Evolutionary conservation across 2,329 filamentous ascomycete genomes (phyloP), one percentile per base, ranked within the genome.

Genomic region (Pyrenochaeta sp.): DNA sequence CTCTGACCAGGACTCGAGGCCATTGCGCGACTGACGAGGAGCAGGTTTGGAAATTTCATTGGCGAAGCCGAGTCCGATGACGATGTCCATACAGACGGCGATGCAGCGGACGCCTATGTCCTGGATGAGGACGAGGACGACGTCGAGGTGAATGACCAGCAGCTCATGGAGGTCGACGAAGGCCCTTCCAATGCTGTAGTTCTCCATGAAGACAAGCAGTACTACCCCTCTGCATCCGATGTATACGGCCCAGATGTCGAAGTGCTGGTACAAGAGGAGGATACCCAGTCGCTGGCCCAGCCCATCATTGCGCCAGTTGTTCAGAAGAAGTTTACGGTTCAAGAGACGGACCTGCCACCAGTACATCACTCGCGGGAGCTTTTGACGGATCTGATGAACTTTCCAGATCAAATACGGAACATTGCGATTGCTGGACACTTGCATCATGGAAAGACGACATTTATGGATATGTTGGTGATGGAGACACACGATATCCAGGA

Each of bases 201-300:
- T 52, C 85, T 99, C 40, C 95, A 99, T 79, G 95, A 99, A 82
- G 95, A 99, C 80, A 99, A 99, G 77, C 95, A 98, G 75, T 99
- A 99, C 78, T 99, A 99, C 74, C 95, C 95, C 27, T 97, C 93
- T n/a, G 95, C 95, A 51, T 89, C 94, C 72, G 95, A 99, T 76
- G 88, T 97, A 36, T 99, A 98, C 74, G 95, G 95, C 46, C 85
- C 88, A 66, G 93, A 95, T 78, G 95, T 99, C 67, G 95, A 99
- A 79, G 95, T 94, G 1, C 80, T 97, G 76, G 94, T 99, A 32
- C 91, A 98, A 72, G 95, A 99, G 77, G 95, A 98, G 79, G 95
- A 99, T 81, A 90, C 93, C 54, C 95, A 99, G 75, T 90, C 93
- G 41, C 84, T 99, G 58, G 87, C 91, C 27, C 87, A 97, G 69